Base-by-base conservation (phyloP, 2,329 filamentous ascomycete genomes). In the Penicillium sp. region DNA sequence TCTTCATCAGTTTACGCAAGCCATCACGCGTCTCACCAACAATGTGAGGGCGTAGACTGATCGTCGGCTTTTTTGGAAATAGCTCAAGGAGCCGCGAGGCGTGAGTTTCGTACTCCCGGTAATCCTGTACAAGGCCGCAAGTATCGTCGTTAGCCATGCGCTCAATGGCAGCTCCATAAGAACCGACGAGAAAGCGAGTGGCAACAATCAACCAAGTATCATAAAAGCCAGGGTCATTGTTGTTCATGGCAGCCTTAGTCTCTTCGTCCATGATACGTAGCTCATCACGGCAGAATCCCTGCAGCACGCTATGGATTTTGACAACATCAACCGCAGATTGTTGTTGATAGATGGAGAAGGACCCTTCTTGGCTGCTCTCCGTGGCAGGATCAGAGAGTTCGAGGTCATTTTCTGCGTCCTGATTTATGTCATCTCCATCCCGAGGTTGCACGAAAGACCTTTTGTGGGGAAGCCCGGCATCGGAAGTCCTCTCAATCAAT, bases 221-320 rank as follows among this genome's bases (percentile, higher is more conserved):
- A 30, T 72, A 75, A 38, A 65, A 66, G 0, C 68, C 64, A 28
- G 63, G 58, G 10, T 63, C 62, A n/a, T 60, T 50, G 4, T 50
- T 55, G 14, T 18, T 43, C 14, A 47, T 34, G 7, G 46, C 33
- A 12, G 41, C 49, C 28, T 57, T 64, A 19, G 49, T 48, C 35
- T 70, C 67, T 16, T 67, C 59, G 31, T 69, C 67, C 52, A 62
- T 63, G 37, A 68, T 67, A 36, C 66, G 71, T 10, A 77, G 63
- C 46, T 75, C 73, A 53, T 76, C 74, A 12, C 74, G 70, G 53
- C 72, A 74, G 37, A 77, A 76, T 5, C 65, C 67, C 49, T 77
- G 75, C 1, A 77, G 73, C 2, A 77, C 74, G 25, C 69, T 74
- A 53, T 77, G 75, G 5, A 76, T 70, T 45, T 74, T 76, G 31